Conservation (phyloP, 495 filamentous ascomycete species). For the Penicillium mononematosum region DNA sequence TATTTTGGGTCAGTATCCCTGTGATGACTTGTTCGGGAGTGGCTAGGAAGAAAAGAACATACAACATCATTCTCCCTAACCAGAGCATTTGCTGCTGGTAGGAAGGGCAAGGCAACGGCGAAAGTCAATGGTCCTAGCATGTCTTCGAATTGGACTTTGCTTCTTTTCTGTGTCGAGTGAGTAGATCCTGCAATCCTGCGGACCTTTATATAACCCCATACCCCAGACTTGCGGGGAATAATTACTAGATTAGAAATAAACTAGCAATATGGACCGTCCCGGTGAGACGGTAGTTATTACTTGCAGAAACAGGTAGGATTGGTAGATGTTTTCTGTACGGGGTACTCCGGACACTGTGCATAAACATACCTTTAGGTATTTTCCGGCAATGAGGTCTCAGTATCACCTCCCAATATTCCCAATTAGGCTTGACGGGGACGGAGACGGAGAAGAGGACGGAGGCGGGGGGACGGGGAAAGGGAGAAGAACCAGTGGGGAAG, state of each 20-base stretch:
- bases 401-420: no score
- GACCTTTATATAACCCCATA: slow-evolving; percentile 4
- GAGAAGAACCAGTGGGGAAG: no score
- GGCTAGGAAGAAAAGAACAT: slow-evolving; percentile 3
- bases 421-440: no score
- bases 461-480: no score
- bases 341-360: no score
- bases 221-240: slow-evolving; percentile 16
- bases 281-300: background rate
- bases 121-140: slow-evolving; percentile 16
- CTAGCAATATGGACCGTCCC: slow-evolving; percentile 14
- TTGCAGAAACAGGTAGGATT: background rate
- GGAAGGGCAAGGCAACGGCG: slow-evolving; percentile 15
- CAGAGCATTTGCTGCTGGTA: slow-evolving; percentile 25
- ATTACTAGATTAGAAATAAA: slow-evolving; percentile 7
- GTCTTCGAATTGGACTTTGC: no score
- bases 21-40: background rate
- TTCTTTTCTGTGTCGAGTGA: background rate
- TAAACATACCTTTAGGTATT: no score
- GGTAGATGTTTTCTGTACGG: no score
- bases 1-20: slow-evolving; percentile 1
- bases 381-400: no score
- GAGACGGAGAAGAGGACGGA: no score
- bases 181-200: background rate
- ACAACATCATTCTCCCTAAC: slow-evolving; percentile 32